A percentile compares a stretch with the other conserved stretches of the same genome.
phyloP scores from a whole-genome alignment of 2,329 filamentous ascomycete species.

The Torrubiella hemipterigena region DNA sequence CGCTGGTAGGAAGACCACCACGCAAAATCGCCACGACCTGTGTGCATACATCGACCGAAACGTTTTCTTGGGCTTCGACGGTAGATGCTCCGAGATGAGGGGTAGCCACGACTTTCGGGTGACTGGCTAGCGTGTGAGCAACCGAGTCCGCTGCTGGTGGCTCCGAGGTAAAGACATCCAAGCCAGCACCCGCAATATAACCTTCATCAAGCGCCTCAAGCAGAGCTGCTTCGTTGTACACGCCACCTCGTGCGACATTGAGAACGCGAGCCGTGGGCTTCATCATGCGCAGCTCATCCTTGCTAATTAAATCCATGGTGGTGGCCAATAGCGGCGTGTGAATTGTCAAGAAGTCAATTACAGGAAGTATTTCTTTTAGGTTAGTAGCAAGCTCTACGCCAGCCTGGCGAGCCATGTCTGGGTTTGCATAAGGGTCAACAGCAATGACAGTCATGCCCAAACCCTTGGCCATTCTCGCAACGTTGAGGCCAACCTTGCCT shows the following conservation, averaged over 20 bases:
- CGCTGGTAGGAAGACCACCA: slow-evolving; percentile 61
- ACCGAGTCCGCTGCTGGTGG: slow-evolving; percentile 44
- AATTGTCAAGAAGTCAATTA: slow-evolving; percentile 66
- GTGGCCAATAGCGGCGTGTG: slow-evolving; percentile 71
- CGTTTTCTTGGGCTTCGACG: slow-evolving; percentile 73
- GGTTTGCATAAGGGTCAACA: slow-evolving; percentile 66
- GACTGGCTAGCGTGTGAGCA: slow-evolving; percentile 51
- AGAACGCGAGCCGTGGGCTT: slow-evolving; percentile 61
- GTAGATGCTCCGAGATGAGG: slow-evolving; percentile 74
- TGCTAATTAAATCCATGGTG: slow-evolving; percentile 62
- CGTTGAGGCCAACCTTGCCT: slow-evolving; percentile 74
- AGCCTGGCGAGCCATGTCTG: slow-evolving; percentile 55
- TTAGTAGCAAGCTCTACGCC: slow-evolving; percentile 51
- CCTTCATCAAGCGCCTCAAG: slow-evolving; percentile 58
- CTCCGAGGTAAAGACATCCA: slow-evolving; percentile 71
- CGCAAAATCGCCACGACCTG: slow-evolving; percentile 64
- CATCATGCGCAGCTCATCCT: slow-evolving; percentile 56
- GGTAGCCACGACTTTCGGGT: slow-evolving; percentile 63
- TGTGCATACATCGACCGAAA: slow-evolving; percentile 70
- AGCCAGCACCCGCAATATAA: slow-evolving; percentile 62
- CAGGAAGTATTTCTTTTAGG: slow-evolving; percentile 47
- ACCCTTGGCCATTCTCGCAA: slow-evolving; percentile 67
- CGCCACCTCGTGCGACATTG: slow-evolving; percentile 70
- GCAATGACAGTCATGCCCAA: slow-evolving; percentile 66
- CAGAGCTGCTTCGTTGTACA: slow-evolving; percentile 66